These are phyloP conservation scores for Helotiales sp. DNA, from an alignment of 2,329 filamentous ascomycete genomes.

Conservation along the genomic window DNA sequence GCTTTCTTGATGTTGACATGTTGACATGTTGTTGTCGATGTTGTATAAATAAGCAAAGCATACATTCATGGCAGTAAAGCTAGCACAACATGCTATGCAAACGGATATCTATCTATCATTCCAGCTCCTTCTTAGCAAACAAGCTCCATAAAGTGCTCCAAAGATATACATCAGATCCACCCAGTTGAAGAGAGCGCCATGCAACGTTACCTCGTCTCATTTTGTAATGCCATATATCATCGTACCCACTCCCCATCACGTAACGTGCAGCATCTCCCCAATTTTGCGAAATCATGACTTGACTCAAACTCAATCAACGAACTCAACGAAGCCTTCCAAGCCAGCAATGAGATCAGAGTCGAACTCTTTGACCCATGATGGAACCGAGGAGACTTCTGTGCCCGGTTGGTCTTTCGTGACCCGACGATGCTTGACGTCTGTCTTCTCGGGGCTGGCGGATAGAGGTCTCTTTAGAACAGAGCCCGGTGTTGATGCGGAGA, in stretches of 20 bases:
- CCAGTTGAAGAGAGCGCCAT: neutral
- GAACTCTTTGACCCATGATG: slow-evolving; percentile 43
- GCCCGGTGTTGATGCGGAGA: slow-evolving; percentile 3
- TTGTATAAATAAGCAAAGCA: neutral
- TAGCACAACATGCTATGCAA: neutral
- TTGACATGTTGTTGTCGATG: neutral
- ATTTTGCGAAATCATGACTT: neutral
- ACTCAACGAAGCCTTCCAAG: slow-evolving; percentile 43
- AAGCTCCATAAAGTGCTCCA: neutral
- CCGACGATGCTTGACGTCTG: slow-evolving; percentile 31
- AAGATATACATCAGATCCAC: neutral
- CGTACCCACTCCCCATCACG: neutral
- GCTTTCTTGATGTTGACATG: no score
- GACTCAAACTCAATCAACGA: neutral
- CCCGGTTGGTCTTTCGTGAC: slow-evolving; percentile 15
- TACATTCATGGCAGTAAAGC: neutral
- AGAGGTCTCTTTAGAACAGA: slow-evolving; percentile 23
- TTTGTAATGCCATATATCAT: neutral
- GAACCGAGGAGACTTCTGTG: slow-evolving; percentile 23
- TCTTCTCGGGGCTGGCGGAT: slow-evolving; percentile 21
- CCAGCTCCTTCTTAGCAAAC: neutral
- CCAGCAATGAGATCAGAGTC: slow-evolving; percentile 42
- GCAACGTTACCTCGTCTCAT: neutral
- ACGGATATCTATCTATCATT: neutral
- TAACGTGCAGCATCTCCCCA: neutral